phyloP scores from a whole-genome alignment of 345 rosid genomes.

The Euphorbia lathyris region DNA sequence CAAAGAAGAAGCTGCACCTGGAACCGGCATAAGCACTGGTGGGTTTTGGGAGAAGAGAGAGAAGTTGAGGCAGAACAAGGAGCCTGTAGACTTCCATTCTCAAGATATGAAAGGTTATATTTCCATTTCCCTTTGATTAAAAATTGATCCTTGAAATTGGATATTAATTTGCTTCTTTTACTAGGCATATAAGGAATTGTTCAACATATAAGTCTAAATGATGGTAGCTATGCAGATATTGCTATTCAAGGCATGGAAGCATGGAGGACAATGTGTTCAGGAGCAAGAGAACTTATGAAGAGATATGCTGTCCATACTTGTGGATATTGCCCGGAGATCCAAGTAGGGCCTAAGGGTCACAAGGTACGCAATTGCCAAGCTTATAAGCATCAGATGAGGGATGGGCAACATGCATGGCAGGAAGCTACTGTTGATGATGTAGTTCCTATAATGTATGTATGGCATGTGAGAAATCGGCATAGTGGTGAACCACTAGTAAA shows the following conservation, averaged over 20 bases:
- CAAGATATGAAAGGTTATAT: conserved; percentile 30
- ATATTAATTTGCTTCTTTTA: not conserved
- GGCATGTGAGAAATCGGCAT: conserved; percentile 35
- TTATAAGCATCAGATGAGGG: conserved; percentile 59
- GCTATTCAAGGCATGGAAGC: conserved; percentile 39
- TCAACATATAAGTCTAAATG: conserved; percentile 1
- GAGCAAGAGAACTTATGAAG: conserved; percentile 37
- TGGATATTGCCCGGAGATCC: conserved; percentile 50
- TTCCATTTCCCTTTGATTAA: conserved; percentile 6
- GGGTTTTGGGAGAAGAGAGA: conserved; percentile 48
- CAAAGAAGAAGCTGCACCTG: conserved; percentile 35
- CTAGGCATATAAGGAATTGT: not conserved
- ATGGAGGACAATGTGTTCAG: conserved; percentile 40
- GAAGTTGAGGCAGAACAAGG: conserved; percentile 17
- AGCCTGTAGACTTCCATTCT: conserved; percentile 7
- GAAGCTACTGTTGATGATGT: conserved; percentile 48
- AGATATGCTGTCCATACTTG: conserved; percentile 49
- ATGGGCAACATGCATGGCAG: conserved; percentile 61
- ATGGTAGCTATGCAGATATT: conserved; percentile 15
- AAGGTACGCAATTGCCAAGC: conserved; percentile 47
- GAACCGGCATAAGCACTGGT: conserved; percentile 32
- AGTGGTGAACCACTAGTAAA: conserved; percentile 32
- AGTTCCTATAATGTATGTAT: conserved; percentile 45
- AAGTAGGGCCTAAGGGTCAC: conserved; percentile 52
- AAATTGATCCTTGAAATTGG: not conserved